Base-by-base conservation (phyloP, 2,329 filamentous ascomycete genomes). In the Botrytis paeoniae region DNA sequence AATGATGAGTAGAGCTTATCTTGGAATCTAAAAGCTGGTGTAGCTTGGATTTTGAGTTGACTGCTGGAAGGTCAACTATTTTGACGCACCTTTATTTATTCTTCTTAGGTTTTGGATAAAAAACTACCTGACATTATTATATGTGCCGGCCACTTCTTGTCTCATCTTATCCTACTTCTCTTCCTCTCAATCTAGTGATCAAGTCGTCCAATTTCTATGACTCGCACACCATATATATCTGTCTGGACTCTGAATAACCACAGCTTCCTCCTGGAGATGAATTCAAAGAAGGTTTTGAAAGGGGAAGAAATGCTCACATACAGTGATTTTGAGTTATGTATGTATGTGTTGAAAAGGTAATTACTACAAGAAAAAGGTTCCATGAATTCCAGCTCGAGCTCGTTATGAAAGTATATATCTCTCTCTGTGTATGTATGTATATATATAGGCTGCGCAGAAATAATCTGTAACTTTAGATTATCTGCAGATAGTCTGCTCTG, bases 201-300 rank as follows among this genome's bases (percentile, higher is more conserved):
- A 22, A 22, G 4, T 29, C 16, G 8, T 59, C 8, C 7, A 20
- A 22, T 59, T 32, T 59, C 29, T 35, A 18, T n/a, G n/a, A 54
- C 51, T 29, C n/a, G 12, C 4, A n/a, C 3, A 29, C n/a, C 10
- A 20, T 18, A 32, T 57, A 57, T 35, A 1, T 4, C 20, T 10
- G 7, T 32, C 0, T 1, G 9, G 20, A 35, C 1, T 32, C 0
- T 1, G 9, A 32, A 35, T 1, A 35, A 32, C 3, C 18, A 18
- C 18, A 35, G 3, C 8, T 22, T 12, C n/a, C 0, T 12, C 29
- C 18, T 1, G 22, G 29, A 22, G 4, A 12, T 0, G 35, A 32
- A 22, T 59, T 6, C 29, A 22, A 32, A 35, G 57, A 59, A 51
- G 48, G n/a, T 14, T 14, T n/a, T n/a, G 48, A 51, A 14, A n/a